Percentiles rank a stretch among this genome's conserved stretches.
Evolutionary conservation across 345 rosid species (phyloP).

Genomic region (Eucalyptus tenuipes): DNA sequence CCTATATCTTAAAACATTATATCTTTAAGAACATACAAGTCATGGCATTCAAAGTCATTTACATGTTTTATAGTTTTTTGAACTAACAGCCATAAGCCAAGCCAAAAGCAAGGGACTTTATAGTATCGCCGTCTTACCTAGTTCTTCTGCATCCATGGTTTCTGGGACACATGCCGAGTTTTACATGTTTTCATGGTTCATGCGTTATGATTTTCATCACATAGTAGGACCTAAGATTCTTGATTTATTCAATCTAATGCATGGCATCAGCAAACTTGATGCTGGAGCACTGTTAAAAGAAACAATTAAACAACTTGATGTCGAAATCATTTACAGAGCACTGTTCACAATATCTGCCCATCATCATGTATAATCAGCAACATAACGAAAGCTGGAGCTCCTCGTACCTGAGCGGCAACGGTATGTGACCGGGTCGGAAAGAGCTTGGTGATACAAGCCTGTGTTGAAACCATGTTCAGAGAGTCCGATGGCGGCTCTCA

Average conservation of each 20-base stretch:
- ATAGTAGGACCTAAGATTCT: background rate
- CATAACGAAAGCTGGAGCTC: background rate
- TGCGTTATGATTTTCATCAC: background rate
- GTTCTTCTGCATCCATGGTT: background rate
- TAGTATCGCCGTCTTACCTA: background rate
- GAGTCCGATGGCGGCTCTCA: constrained; percentile 93
- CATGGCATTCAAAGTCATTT: background rate
- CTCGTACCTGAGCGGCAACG: constrained; percentile 89
- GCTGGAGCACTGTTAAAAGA: no score
- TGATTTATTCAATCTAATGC: background rate
- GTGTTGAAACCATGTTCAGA: constrained; percentile 99
- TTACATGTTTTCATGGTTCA: background rate
- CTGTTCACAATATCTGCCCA: background rate
- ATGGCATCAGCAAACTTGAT: background rate
- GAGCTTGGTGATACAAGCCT: constrained; percentile 97
- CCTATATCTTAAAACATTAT: background rate
- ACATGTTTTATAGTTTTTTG: background rate
- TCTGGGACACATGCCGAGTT: background rate
- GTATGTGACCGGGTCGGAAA: constrained; percentile 96
- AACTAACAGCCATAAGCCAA: background rate
- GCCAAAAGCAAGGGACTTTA: background rate
- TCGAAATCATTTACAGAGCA: background rate
- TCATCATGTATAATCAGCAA: background rate
- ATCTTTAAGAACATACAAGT: background rate
- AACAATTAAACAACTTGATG: background rate